Evolutionary conservation across 2,329 filamentous ascomycete genomes (phyloP).

Genomic region (Huntiella omanensis): DNA sequence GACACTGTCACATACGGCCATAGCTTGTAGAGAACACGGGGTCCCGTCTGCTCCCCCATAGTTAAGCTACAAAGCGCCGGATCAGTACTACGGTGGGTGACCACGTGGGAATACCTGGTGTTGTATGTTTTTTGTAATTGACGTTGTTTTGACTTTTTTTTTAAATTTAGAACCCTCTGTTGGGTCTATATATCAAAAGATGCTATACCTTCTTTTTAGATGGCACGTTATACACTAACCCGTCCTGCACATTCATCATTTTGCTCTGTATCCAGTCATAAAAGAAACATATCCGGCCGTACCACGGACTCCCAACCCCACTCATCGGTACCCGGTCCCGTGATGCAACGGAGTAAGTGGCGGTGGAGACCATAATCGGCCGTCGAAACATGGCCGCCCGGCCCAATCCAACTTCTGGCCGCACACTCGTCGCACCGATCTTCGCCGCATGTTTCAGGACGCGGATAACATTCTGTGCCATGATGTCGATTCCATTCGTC

Average conservation of each 20-base stretch:
- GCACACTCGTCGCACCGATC: constrained; percentile 22
- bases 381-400: background rate
- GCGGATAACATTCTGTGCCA: constrained; percentile 28
- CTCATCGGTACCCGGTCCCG: constrained; percentile 20
- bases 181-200: too few relatives aligned
- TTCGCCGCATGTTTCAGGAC: constrained; percentile 31
- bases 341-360: constrained; percentile 19
- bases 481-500: constrained; percentile 46
- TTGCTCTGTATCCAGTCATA: constrained; percentile 5
- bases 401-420: constrained; percentile 21
- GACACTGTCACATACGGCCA: too few relatives aligned
- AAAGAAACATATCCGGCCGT: constrained; percentile 15
- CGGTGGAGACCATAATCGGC: background rate
- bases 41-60: too few relatives aligned
- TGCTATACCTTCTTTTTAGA: background rate
- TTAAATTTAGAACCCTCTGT: background rate
- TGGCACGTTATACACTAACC: constrained; percentile 4
- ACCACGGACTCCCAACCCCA: constrained; percentile 20
- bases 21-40: too few relatives aligned
- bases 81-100: background rate
- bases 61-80: too few relatives aligned
- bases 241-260: constrained; percentile 1
- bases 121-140: constrained; percentile 3
- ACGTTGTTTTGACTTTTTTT: background rate
- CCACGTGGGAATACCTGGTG: constrained; percentile 1